These are phyloP conservation scores for Globisporangium barbulae DNA, from an alignment of 352 stramenopile genomes.

Conservation along the genomic window DNA sequence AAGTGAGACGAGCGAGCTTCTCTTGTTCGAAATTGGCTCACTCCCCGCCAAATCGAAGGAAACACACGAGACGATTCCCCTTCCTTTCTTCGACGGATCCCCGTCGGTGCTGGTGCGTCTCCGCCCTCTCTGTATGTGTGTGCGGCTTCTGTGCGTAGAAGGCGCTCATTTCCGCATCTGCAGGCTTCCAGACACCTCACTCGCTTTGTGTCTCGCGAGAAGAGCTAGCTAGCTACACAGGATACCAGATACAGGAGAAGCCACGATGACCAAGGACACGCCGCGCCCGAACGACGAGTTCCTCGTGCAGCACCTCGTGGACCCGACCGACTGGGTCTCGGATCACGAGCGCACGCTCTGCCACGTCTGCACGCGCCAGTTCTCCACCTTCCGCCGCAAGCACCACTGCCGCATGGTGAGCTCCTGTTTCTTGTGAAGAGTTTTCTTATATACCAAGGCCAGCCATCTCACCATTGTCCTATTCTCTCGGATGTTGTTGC, in stretches of 20 bases:
- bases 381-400: conserved; percentile 81
- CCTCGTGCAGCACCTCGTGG: conserved; percentile 68
- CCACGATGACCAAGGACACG: conserved; percentile 30
- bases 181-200: background rate
- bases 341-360: conserved; percentile 69
- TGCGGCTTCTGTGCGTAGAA: background rate
- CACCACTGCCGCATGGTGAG: conserved; percentile 84
- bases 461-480: background rate
- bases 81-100: conserved; percentile 8
- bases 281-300: conserved; percentile 37
- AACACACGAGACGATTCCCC: background rate
- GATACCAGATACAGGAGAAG: background rate
- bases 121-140: background rate
- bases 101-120: background rate
- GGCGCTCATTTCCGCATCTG: conserved; percentile 8
- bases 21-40: conserved; percentile 11
- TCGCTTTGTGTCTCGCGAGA: background rate
- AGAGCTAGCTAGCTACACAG: background rate
- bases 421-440: too few relatives aligned
- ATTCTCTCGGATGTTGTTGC: background rate
- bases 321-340: conserved; percentile 71
- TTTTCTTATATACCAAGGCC: background rate
- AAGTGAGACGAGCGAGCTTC: background rate
- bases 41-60: background rate
- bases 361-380: conserved; percentile 74